phyloP scores from a whole-genome alignment of 768 basidiomycete genomes.

The Serpula lacrymans region DNA sequence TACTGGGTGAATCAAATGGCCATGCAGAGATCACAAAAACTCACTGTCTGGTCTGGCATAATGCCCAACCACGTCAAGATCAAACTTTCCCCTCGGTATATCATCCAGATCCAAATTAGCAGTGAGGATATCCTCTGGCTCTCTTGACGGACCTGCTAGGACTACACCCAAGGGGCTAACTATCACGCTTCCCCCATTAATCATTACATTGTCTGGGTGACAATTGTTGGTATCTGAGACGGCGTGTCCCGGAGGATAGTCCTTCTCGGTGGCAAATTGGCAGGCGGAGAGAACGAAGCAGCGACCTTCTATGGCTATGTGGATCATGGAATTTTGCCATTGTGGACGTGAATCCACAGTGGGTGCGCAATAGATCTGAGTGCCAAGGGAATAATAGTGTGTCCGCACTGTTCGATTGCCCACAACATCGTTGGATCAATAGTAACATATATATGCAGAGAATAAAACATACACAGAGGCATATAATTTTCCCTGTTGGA shows the following conservation, averaged over 20 bases:
- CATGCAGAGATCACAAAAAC: constrained; percentile 24
- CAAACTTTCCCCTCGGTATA: constrained; percentile 54
- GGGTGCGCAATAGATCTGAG: constrained; percentile 61
- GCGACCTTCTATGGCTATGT: constrained; percentile 66
- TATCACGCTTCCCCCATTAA: constrained; percentile 61
- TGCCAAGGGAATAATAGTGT: constrained; percentile 56
- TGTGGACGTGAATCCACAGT: constrained; percentile 57
- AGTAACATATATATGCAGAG: not conserved
- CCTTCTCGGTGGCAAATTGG: constrained; percentile 52
- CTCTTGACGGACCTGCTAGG: constrained; percentile 56
- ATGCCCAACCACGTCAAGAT: constrained; percentile 59
- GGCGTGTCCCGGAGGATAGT: constrained; percentile 49
- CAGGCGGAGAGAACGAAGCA: constrained; percentile 67
- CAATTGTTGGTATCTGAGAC: constrained; percentile 36
- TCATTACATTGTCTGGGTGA: constrained; percentile 48
- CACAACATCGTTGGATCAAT: constrained; percentile 2
- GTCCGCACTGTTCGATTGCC: constrained; percentile 44
- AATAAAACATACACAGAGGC: constrained; percentile 47
- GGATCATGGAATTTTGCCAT: constrained; percentile 58
- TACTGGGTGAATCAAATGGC: no score
- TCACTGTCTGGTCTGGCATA: constrained; percentile 57
- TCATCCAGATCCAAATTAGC: constrained; percentile 61
- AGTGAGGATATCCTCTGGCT: constrained; percentile 49
- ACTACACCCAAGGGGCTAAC: constrained; percentile 54
- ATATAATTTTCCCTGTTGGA: constrained; percentile 65